These are phyloP conservation scores for Hypoxylon sp. DNA, from an alignment of 2,329 filamentous ascomycete genomes.

Conservation along the genomic window DNA sequence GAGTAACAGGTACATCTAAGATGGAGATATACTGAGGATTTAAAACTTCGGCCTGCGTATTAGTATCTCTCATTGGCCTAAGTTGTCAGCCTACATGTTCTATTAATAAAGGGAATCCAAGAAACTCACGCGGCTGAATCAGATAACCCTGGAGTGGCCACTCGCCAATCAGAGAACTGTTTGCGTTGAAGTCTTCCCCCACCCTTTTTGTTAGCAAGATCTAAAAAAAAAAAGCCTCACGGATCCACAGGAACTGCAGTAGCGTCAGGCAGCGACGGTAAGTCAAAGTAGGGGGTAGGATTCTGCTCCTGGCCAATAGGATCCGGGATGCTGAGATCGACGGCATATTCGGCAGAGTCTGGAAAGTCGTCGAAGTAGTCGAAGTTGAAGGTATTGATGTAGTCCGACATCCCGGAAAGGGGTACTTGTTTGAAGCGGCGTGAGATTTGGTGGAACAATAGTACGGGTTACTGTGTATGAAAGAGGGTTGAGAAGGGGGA, in stretches of 20 bases:
- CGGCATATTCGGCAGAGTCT: neutral
- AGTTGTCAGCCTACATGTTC: too few species aligned
- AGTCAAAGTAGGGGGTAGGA: slow-evolving; percentile 5
- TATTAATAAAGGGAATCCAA: too few species aligned
- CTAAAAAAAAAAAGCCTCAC: slow-evolving; percentile 47
- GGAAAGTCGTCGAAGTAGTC: slow-evolving; percentile 27
- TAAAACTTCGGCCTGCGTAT: neutral
- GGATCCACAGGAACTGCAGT: slow-evolving; percentile 30
- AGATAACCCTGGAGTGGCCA: too few species aligned
- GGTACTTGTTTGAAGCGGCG: slow-evolving; percentile 36
- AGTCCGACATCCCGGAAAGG: slow-evolving; percentile 41
- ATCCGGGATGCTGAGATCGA: slow-evolving; percentile 22
- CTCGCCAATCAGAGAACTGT: too few species aligned
- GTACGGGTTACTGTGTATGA: neutral
- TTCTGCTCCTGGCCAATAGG: slow-evolving; percentile 29
- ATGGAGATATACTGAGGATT: neutral
- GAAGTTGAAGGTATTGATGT: slow-evolving; percentile 29
- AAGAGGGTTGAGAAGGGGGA: neutral
- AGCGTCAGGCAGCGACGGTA: slow-evolving; percentile 25
- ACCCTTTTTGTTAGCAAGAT: slow-evolving; percentile 47
- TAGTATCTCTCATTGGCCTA: neutral
- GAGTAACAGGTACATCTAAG: too few species aligned
- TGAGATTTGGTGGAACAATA: slow-evolving; percentile 18
- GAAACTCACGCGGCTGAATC: too few species aligned
- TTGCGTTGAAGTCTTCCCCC: slow-evolving; percentile 15